Conservation (phyloP, 1,284 basidiomycete species). For the Blastosporella zonata region DNA sequence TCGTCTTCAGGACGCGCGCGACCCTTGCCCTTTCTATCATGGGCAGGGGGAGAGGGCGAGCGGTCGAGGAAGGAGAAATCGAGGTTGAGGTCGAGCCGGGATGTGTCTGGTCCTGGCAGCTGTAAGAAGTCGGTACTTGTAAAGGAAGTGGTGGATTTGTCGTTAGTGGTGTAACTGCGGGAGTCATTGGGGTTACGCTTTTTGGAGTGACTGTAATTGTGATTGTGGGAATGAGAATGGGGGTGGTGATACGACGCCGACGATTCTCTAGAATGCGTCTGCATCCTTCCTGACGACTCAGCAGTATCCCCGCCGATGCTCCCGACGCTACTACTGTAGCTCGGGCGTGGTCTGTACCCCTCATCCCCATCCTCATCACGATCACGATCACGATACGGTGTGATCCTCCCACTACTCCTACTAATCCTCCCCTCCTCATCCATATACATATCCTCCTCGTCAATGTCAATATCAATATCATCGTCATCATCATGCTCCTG, state of each 20-base stretch:
- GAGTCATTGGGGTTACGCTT: too few species aligned
- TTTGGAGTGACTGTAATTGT: too few species aligned
- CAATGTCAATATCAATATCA: slow-evolving; percentile 17
- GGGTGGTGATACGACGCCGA: slow-evolving; percentile 24
- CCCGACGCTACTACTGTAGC: slow-evolving; percentile 17
- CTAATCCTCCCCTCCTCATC: slow-evolving; percentile 8
- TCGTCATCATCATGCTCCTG: slow-evolving; percentile 28
- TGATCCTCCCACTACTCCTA: slow-evolving; percentile 13
- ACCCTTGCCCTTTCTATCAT: slow-evolving; percentile 21
- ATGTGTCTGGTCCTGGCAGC: slow-evolving; percentile 29
- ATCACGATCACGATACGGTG: slow-evolving; percentile 5
- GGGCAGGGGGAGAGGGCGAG: slow-evolving; percentile 4
- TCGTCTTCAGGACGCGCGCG: slow-evolving; percentile 10
- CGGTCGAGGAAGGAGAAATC: slow-evolving; percentile 29
- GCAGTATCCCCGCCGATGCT: slow-evolving; percentile 2
- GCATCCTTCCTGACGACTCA: slow-evolving; percentile 1
- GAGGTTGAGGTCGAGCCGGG: slow-evolving; percentile 19
- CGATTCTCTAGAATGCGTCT: too few species aligned
- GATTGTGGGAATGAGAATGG: slow-evolving; percentile 8
- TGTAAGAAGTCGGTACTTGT: not conserved
- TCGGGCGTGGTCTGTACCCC: slow-evolving; percentile 4
- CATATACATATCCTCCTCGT: slow-evolving; percentile 14
- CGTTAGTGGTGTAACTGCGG: too few species aligned
- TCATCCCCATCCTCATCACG: slow-evolving; percentile 8
- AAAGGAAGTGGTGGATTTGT: not conserved